Base-by-base conservation (phyloP, 805 yeast genomes). In the Lipomyces japonicus region DNA sequence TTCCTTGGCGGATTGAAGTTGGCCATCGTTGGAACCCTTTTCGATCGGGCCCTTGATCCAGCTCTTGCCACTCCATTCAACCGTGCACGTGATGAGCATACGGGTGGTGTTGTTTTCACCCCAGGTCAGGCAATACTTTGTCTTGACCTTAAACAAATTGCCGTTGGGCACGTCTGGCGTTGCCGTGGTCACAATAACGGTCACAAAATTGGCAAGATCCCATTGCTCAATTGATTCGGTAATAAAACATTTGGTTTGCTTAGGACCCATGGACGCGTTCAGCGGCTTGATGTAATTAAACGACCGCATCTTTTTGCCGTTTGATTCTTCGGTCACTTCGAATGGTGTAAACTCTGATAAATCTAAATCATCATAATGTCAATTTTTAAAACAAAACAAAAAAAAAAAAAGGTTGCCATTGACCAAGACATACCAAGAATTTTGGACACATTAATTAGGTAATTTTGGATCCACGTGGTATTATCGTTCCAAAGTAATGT, bases 101-200 rank as follows among this genome's bases (percentile, higher is more conserved):
- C 73, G 70, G 3, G 95, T 83, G 22, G 70, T 65, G 61, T 83
- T 86, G 25, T 73, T 67, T 6, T 71, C 73, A 0, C 75, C 88
- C 97, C 98, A 93, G 2, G 83, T 74, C 48, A 88, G 68, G 39
- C 81, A 71, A 61, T 81, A 85, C 53, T 85, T 74, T 0, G 96
- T 86, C 55, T 80, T 75, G 1, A 89, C 89, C 28, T 77, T 73
- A 65, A 93, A 93, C 0, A 86, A 76, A 38, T 76, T 76, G 3
- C 99, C 99, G 61, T 90, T 84, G 0, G 99, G 98, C 14, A 93
- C 97, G 63, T 88, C 93, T 0, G 98, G 99, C 0, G 98, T 90
- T 36, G 70, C 72, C 0, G 91, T 80, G 1, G 78, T 72, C 37
- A 82, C 79, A 2, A 80, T 68, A 1, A 88, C 80, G 51, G 80